Evolutionary conservation across 441 rosid genomes (phyloP).

Genomic region (Gossypium aridum): DNA sequence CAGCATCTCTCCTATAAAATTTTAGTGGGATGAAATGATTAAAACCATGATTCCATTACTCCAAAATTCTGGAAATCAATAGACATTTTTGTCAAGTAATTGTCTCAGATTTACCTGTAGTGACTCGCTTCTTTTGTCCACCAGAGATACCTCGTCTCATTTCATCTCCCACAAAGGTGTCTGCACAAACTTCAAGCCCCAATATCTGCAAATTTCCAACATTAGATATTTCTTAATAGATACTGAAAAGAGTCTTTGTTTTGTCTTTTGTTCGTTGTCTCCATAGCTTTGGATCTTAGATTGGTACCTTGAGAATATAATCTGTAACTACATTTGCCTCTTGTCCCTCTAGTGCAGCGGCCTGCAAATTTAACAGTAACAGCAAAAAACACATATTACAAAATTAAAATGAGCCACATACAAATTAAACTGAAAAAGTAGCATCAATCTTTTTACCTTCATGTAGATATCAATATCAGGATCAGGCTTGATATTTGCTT

Average conservation of each 20-base stretch:
- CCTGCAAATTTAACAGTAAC: constrained; percentile 27
- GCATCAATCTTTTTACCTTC: constrained; percentile 33
- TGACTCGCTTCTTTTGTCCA: constrained; percentile 57
- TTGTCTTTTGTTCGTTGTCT: background rate
- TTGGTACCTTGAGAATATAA: constrained; percentile 34
- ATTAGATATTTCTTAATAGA: background rate
- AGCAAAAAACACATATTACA: background rate
- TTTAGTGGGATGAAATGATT: background rate
- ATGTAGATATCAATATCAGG: constrained; percentile 56
- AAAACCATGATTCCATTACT: background rate
- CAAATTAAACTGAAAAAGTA: background rate
- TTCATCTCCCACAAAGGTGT: constrained; percentile 55
- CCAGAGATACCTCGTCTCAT: constrained; percentile 65
- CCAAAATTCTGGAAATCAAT: background rate
- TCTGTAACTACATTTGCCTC: constrained; percentile 47
- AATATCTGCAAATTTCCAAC: constrained; percentile 32
- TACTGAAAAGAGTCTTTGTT: too few relatives aligned
- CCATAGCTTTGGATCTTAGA: background rate
- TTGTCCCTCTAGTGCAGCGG: constrained; percentile 51
- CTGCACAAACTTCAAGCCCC: constrained; percentile 64
- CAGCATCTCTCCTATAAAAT: constrained; percentile 5
- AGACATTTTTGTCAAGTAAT: background rate
- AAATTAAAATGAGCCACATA: background rate
- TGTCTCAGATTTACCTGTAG: constrained; percentile 34
- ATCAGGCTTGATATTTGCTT: constrained; percentile 56